These are phyloP conservation scores for Talaromyces sp. DNA, from an alignment of 2,329 filamentous ascomycete genomes.

Conservation along the genomic window DNA sequence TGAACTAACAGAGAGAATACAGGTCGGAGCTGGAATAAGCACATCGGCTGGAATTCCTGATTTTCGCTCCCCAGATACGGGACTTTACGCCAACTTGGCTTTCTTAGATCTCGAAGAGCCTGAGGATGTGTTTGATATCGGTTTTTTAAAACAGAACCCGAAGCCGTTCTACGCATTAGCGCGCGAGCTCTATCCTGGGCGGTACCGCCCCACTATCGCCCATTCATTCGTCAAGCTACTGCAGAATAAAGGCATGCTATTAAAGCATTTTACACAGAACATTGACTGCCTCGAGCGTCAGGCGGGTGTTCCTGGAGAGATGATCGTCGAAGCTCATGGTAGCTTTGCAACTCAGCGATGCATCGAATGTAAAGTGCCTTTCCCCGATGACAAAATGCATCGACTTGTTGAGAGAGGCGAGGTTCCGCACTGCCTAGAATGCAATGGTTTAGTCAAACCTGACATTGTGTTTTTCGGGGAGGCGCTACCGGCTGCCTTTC, in stretches of 20 bases:
- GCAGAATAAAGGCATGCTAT: constrained; percentile 73
- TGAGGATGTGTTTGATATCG: constrained; percentile 92
- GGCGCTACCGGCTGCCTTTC: constrained; percentile 67
- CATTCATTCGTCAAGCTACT: constrained; percentile 87
- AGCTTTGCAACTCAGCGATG: constrained; percentile 91
- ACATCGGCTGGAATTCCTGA: constrained; percentile 71
- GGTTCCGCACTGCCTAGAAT: constrained; percentile 72
- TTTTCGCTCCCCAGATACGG: constrained; percentile 90
- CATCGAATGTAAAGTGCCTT: constrained; percentile 79
- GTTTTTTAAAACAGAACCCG: constrained; percentile 82
- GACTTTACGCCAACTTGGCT: constrained; percentile 89
- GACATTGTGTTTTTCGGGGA: constrained; percentile 96
- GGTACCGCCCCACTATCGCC: constrained; percentile 83
- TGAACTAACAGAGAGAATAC: constrained; percentile 6
- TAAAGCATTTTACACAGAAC: constrained; percentile 94
- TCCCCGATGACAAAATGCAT: constrained; percentile 74
- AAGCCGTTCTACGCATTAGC: constrained; percentile 90
- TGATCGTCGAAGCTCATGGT: constrained; percentile 91
- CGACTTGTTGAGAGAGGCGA: constrained; percentile 66
- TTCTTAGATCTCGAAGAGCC: constrained; percentile 83
- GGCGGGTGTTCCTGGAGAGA: constrained; percentile 78
- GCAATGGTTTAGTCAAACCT: constrained; percentile 82
- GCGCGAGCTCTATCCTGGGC: constrained; percentile 87
- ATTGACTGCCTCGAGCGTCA: constrained; percentile 92
- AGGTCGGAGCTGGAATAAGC: constrained; percentile 81